Evolutionary conservation across 345 rosid species (phyloP).

Genomic region (Salix viminalis): DNA sequence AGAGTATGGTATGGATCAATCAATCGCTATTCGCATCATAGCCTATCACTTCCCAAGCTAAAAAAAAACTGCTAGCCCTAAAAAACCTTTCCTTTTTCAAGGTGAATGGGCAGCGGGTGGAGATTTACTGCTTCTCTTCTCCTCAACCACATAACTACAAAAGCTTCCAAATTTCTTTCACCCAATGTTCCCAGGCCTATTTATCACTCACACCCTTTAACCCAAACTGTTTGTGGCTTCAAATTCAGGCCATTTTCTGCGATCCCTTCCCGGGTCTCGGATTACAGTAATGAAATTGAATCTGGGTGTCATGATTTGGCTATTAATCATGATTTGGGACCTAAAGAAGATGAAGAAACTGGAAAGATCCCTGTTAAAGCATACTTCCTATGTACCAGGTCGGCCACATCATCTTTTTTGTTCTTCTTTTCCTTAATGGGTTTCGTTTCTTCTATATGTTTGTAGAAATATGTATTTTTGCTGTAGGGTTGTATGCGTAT

Average conservation of each 20-base stretch:
- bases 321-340: constrained; percentile 29
- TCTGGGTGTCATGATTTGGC: constrained; percentile 42
- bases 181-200: constrained; percentile 8
- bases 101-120: constrained; percentile 74
- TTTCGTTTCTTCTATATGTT: background rate
- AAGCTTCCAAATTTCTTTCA: constrained; percentile 8
- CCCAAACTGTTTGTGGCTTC: constrained; percentile 7
- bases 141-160: constrained; percentile 27
- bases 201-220: background rate
- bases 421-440: background rate
- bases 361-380: constrained; percentile 79
- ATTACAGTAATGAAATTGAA: constrained; percentile 44
- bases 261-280: constrained; percentile 50
- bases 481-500: background rate
- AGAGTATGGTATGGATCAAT: background rate
- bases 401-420: background rate
- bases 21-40: background rate
- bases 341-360: constrained; percentile 48
- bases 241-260: constrained; percentile 48
- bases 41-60: background rate
- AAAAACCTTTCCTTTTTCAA: background rate
- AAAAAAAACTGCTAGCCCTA: background rate
- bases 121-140: constrained; percentile 41
- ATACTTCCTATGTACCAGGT: constrained; percentile 84
- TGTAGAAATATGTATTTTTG: background rate